Conservation (phyloP, 1,284 basidiomycete species). For the Schizophyllum amplum region DNA sequence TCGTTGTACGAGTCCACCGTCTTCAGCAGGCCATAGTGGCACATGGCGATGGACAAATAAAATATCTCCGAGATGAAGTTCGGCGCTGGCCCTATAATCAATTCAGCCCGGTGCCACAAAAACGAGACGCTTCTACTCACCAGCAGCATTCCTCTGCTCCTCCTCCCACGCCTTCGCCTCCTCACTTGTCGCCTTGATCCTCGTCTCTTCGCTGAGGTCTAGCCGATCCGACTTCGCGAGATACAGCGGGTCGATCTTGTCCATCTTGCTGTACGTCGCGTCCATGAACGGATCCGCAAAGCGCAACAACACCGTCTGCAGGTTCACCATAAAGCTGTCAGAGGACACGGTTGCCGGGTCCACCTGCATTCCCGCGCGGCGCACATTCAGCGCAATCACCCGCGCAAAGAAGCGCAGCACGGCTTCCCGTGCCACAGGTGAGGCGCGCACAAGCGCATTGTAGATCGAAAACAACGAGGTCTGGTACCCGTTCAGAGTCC, state of each 20-base stretch:
- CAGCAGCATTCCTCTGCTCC: conserved; percentile 34
- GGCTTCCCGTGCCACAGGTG: conserved; percentile 72
- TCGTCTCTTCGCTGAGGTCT: conserved; percentile 79
- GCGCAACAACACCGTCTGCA: conserved; percentile 75
- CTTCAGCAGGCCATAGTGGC: conserved; percentile 80
- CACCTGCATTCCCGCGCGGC: conserved; percentile 75
- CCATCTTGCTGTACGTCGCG: conserved; percentile 84
- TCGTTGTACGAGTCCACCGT: conserved; percentile 72
- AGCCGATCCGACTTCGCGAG: conserved; percentile 68
- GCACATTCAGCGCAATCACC: conserved; percentile 72
- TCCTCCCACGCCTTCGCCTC: conserved; percentile 73
- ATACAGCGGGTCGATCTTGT: conserved; percentile 85
- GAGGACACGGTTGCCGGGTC: conserved; percentile 80
- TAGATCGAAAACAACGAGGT: conserved; percentile 83
- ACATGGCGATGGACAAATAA: conserved; percentile 78
- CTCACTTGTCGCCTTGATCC: conserved; percentile 83
- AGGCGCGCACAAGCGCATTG: conserved; percentile 82
- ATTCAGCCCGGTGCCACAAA: conserved; percentile 6
- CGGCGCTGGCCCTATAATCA: conserved; percentile 38
- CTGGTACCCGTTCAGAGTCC: conserved; percentile 72
- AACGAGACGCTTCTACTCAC: conserved; percentile 20
- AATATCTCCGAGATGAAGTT: conserved; percentile 98
- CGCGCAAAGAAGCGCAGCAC: conserved; percentile 82
- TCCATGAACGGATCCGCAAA: conserved; percentile 99
- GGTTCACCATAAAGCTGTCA: conserved; percentile 91